Evolutionary conservation across 306 rosid species (phyloP), one percentile per base, ranked within the genome.

Genomic region (Fragaria iinumae): DNA sequence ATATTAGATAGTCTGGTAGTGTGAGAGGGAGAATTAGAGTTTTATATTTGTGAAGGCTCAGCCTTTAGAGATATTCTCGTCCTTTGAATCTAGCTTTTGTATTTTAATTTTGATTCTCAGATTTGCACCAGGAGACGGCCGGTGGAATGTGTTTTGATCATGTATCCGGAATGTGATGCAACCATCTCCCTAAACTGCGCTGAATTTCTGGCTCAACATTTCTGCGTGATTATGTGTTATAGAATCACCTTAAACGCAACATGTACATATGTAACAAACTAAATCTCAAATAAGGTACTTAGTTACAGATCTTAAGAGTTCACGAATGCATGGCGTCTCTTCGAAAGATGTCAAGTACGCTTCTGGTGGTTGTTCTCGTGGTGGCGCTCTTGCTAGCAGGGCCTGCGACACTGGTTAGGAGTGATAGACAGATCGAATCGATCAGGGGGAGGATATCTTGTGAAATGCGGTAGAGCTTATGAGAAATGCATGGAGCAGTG

Each of bases 91-190:
- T 8, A 16, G 9, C 4, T 29, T 11, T 8, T 16, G 6, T 69
- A 25, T 14, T 25, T 49, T 23, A 9, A 29, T 49, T 66, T 29
- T 29, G 32, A 39, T 27, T 48, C 36, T 70, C 4, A 16, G 23
- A 27, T 48, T 45, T 29, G 53, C 11, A 39, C 34, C 38, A 43
- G 5, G 11, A 55, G 12, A 0, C 11, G 27, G 60, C 11, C 2
- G 60, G 60, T 53, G 32, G 32, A 29, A n/a, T 6, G 11, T 20
- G n/a, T 7, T 20, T 8, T 63, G 4, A 13, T 70, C 74, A 70
- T 47, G 36, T 27, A 12, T 70, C 74, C 43, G 25, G 59, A 47
- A 70, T 69, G 74, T 70, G 36, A 69, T 69, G 73, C 27, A 27
- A 70, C 25, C 14, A 14, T 47, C 73, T 52, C 21, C 57, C 49